Evolutionary conservation across 306 rosid species (phyloP), one percentile per base, ranked within the genome.

Genomic region (Cicer chorassanicum): DNA sequence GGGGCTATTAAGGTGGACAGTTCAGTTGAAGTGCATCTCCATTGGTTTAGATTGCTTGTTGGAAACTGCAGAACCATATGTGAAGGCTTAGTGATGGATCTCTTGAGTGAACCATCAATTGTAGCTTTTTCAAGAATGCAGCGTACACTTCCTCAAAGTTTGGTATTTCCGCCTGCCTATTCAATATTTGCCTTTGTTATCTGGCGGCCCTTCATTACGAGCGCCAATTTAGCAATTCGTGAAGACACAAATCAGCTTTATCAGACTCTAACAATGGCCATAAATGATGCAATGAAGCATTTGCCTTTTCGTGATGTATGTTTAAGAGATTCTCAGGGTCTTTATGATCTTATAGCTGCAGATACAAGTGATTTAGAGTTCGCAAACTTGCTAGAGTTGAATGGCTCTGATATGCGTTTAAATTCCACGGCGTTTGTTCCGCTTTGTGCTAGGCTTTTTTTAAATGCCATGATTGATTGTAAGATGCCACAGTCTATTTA

Each of bases 121-220:
- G 78, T 89, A 62, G 97, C 93, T 71, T 97, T 91, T 82, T 87
- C 88, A 51, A 87, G 98, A 87, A 89, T 93, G 97, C 98, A 93
- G 84, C 93, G 90, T 6, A 78, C 88, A 88, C 97, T 93, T 74
- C 93, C 98, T 60, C 89, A 89, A 75, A 67, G 72, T 48, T 83
- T 91, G 84, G 96, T 89, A 57, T 86, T 93, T 82, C 93, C 96
- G 29, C 97, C 98, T 69, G 97, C 98, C 57, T 93, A 91, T 84
- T 86, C 97, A 74, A 91, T 93, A 83, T 93, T 93, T 84, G 85
- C 93, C 41, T 87, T 91, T 63, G 80, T 93, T 21, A 45, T 82
- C 46, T 93, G 97, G 97, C 72, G 92, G 74, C 90, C 91, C 9
- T 88, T 88, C 73, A 77, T 91, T 81, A 53, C 75, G 76, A 89